Percentiles rank a stretch among this genome's conserved stretches.
phyloP scores from a whole-genome alignment of 352 stramenopile genomes.

The Phytophthora podocarpi region DNA sequence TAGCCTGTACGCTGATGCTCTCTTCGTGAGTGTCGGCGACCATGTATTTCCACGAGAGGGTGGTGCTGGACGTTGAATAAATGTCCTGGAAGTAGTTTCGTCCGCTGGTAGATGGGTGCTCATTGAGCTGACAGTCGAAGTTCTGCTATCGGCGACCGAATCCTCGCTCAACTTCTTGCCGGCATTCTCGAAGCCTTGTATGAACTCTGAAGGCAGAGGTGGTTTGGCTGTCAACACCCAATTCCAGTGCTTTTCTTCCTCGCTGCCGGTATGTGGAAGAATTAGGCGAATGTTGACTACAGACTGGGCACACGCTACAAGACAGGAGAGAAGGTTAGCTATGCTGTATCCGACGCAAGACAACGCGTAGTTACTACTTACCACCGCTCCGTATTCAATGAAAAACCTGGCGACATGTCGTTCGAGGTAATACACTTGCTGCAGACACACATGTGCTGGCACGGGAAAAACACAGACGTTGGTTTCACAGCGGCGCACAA shows the following conservation, averaged over 20 bases:
- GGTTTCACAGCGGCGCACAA: slow-evolving; percentile 38
- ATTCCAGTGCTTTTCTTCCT: slow-evolving; percentile 61
- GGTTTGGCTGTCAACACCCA: slow-evolving; percentile 56
- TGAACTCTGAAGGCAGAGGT: slow-evolving; percentile 45
- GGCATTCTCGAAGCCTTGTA: slow-evolving; percentile 51
- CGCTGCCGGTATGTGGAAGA: slow-evolving; percentile 49
- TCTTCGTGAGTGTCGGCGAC: neutral
- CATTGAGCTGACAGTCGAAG: neutral
- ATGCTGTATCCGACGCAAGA: no score
- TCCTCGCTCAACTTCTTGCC: slow-evolving; percentile 5
- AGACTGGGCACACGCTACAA: slow-evolving; percentile 58
- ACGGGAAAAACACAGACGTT: slow-evolving; percentile 32
- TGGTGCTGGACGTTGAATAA: no score
- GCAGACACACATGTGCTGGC: slow-evolving; percentile 68
- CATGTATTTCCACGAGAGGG: slow-evolving; percentile 5
- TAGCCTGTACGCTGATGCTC: neutral
- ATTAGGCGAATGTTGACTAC: slow-evolving; percentile 58
- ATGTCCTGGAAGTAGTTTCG: no score
- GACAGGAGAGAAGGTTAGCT: slow-evolving; percentile 4
- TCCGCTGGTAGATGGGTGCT: neutral
- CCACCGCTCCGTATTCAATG: slow-evolving; percentile 28
- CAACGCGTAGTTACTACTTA: slow-evolving; percentile 9
- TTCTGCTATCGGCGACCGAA: no score
- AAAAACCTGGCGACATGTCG: slow-evolving; percentile 37
- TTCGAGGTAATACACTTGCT: slow-evolving; percentile 48